Percentiles rank a stretch among this genome's conserved stretches.
phyloP scores from a whole-genome alignment of 345 rosid genomes.

The Arabis alpina region DNA sequence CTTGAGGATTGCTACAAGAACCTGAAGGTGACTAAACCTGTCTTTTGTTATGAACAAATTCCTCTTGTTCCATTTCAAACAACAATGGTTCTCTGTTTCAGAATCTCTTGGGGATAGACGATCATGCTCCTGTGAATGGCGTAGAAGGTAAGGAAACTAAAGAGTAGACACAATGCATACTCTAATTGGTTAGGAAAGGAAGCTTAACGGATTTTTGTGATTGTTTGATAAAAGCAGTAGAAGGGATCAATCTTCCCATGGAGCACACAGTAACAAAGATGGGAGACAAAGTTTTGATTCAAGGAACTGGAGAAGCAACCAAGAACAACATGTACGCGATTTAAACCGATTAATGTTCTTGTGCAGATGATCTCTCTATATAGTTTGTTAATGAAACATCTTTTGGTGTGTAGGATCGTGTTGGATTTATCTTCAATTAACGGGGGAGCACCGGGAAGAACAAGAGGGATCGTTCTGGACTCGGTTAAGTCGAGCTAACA shows the following conservation, averaged over 20 bases:
- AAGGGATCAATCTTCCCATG: conserved; percentile 64
- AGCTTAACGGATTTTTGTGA: conserved; percentile 26
- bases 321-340: conserved; percentile 59
- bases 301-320: conserved; percentile 52
- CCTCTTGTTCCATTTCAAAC: neutral
- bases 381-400: conserved; percentile 5
- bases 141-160: conserved; percentile 54
- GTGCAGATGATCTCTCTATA: neutral
- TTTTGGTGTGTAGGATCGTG: conserved; percentile 57
- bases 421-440: conserved; percentile 73
- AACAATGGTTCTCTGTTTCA: conserved; percentile 42
- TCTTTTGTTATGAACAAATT: conserved; percentile 21
- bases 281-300: conserved; percentile 59
- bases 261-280: conserved; percentile 60
- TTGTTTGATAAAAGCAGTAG: conserved; percentile 54
- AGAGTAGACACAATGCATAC: conserved; percentile 18
- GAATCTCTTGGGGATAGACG: conserved; percentile 71
- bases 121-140: conserved; percentile 44
- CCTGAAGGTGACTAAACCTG: conserved; percentile 67
- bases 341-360: neutral
- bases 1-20: conserved; percentile 78
- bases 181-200: conserved; percentile 3
- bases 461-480: conserved; percentile 72
- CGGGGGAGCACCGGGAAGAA: conserved; percentile 92
- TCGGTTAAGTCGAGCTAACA: conserved; percentile 45